These are phyloP conservation scores for Brassica hybrid DNA, from an alignment of 441 rosid genomes.

Conservation along the genomic window DNA sequence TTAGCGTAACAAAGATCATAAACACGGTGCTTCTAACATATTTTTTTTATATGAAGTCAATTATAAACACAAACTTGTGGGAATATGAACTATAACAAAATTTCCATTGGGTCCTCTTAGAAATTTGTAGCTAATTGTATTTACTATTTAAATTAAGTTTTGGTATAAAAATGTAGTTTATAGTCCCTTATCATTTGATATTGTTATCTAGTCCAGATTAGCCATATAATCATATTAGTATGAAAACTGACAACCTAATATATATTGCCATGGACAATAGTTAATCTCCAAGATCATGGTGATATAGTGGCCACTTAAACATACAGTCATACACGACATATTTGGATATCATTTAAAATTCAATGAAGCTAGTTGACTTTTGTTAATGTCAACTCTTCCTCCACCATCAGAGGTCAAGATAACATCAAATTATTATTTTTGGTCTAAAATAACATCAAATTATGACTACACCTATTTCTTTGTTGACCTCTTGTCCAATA, in stretches of 20 bases:
- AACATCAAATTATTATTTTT: slow-evolving; percentile 18
- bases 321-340: background rate
- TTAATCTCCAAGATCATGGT: slow-evolving; percentile 23
- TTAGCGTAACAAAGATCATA: background rate
- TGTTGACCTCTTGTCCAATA: background rate
- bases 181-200: background rate
- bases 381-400: slow-evolving; percentile 42
- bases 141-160: background rate
- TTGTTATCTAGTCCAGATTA: background rate
- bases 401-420: slow-evolving; percentile 38
- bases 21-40: background rate
- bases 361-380: slow-evolving; percentile 38
- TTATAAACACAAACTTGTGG: background rate
- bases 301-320: slow-evolving; percentile 35
- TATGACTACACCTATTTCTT: slow-evolving; percentile 4
- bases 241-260: background rate
- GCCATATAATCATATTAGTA: background rate
- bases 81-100: background rate
- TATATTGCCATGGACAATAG: background rate
- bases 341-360: slow-evolving; percentile 25
- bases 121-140: background rate
- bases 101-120: background rate
- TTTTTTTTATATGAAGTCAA: background rate
- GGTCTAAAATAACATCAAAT: background rate
- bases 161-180: background rate